phyloP scores from a whole-genome alignment of 164 flowering plant species.

The Dillenia turbinata region DNA sequence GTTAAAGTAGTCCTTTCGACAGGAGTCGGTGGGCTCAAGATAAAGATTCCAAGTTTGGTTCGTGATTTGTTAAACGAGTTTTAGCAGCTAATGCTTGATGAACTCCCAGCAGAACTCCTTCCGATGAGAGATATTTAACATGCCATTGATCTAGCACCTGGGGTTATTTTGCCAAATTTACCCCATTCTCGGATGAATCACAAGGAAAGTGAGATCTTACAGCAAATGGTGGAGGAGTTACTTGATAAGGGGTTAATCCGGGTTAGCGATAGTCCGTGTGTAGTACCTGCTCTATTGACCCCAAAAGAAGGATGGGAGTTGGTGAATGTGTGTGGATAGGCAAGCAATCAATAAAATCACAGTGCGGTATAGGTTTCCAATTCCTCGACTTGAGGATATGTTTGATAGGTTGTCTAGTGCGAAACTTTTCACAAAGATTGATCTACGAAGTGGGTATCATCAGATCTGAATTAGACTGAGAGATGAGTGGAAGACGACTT shows the following conservation, averaged over 20 bases:
- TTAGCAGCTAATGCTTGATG: not conserved
- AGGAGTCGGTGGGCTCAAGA: too few species aligned
- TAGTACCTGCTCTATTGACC: not conserved
- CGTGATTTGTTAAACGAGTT: too few species aligned
- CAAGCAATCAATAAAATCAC: conserved; percentile 8
- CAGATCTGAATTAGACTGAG: not conserved
- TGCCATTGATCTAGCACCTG: too few species aligned
- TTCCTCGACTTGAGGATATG: not conserved
- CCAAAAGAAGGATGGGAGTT: conserved; percentile 7
- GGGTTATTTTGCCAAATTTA: not conserved
- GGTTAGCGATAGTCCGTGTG: not conserved
- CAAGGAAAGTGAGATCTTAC: not conserved
- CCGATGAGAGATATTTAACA: too few species aligned
- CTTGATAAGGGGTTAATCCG: too few species aligned
- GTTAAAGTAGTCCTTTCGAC: too few species aligned
- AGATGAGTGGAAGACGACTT: conserved; percentile 2
- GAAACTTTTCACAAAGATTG: not conserved
- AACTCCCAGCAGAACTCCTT: not conserved
- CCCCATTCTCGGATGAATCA: not conserved
- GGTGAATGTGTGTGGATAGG: conserved; percentile 5
- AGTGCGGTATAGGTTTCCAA: not conserved
- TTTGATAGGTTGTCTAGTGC: not conserved
- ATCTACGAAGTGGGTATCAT: conserved; percentile 3
- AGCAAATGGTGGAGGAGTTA: conserved; percentile 1
- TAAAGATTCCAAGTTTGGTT: too few species aligned